Conservation (phyloP, 2,329 filamentous ascomycete genomes). For the Xylariaceae sp. region DNA sequence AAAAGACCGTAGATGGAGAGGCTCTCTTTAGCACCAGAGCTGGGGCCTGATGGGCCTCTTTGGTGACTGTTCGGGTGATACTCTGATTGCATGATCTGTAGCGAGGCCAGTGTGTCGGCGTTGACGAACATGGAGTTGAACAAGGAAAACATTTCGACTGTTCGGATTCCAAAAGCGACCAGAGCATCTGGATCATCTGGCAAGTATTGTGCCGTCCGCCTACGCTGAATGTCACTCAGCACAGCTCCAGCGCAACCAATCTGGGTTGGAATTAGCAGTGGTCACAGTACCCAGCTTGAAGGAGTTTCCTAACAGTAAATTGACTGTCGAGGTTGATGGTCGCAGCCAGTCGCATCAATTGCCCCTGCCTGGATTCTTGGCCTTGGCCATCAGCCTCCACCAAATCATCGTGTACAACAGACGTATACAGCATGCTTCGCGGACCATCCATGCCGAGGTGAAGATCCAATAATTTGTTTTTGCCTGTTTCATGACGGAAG, state of each 20-base stretch:
- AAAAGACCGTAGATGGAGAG: constrained; percentile 83
- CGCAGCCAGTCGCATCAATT: constrained; percentile 62
- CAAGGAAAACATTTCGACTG: constrained; percentile 71
- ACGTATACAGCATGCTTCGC: constrained; percentile 57
- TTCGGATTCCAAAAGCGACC: constrained; percentile 54
- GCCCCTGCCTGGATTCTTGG: constrained; percentile 52
- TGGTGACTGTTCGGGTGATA: constrained; percentile 76
- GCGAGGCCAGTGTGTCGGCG: constrained; percentile 68
- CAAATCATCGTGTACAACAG: constrained; percentile 42
- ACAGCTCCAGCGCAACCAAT: constrained; percentile 85
- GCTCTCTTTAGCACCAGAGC: constrained; percentile 67
- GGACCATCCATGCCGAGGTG: constrained; percentile 44
- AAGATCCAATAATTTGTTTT: constrained; percentile 58
- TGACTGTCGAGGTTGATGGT: constrained; percentile 68
- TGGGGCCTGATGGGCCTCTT: constrained; percentile 58
- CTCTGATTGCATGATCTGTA: constrained; percentile 82
- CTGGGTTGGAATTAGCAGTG: constrained; percentile 31
- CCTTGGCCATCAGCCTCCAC: constrained; percentile 34
- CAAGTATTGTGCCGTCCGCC: constrained; percentile 56
- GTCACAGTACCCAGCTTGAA: not conserved
- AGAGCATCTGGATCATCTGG: constrained; percentile 51
- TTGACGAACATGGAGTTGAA: constrained; percentile 68
- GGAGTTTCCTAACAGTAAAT: constrained; percentile 50
- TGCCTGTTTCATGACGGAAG: constrained; percentile 63
- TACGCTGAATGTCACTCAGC: constrained; percentile 69